These are phyloP conservation scores for Ogataea ganodermae DNA, from an alignment of 805 yeast genomes.

Conservation along the genomic window DNA sequence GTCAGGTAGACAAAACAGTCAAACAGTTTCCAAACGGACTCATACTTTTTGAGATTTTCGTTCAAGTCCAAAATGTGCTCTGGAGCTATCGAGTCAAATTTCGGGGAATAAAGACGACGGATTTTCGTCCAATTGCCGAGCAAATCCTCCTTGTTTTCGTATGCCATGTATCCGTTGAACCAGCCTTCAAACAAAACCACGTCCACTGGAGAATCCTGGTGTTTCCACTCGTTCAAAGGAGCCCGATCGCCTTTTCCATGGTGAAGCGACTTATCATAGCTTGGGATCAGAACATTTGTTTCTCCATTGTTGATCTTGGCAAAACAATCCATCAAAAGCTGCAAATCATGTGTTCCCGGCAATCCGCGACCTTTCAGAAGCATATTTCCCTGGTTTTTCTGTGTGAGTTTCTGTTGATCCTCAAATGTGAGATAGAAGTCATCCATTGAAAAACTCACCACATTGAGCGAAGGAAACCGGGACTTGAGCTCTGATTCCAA, in stretches of 20 bases:
- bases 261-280: slow-evolving; percentile 74
- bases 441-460: slow-evolving; percentile 71
- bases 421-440: slow-evolving; percentile 75
- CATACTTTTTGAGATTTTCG: slow-evolving; percentile 50
- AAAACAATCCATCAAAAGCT: slow-evolving; percentile 42
- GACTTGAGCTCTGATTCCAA: slow-evolving; percentile 38
- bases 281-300: slow-evolving; percentile 49
- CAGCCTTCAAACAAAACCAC: slow-evolving; percentile 88
- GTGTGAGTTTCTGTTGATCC: slow-evolving; percentile 55
- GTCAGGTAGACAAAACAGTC: slow-evolving; percentile 62
- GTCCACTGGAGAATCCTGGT: slow-evolving; percentile 45
- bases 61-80: slow-evolving; percentile 47
- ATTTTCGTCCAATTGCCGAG: slow-evolving; percentile 30
- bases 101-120: slow-evolving; percentile 18
- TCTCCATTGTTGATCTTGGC: slow-evolving; percentile 31
- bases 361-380: slow-evolving; percentile 77
- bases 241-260: slow-evolving; percentile 80
- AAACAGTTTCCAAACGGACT: slow-evolving; percentile 55
- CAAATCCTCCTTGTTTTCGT: slow-evolving; percentile 35
- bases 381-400: slow-evolving; percentile 37
- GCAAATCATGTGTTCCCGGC: slow-evolving; percentile 91
- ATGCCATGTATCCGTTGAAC: slow-evolving; percentile 76
- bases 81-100: slow-evolving; percentile 20
- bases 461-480: slow-evolving; percentile 38
- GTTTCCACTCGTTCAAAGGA: slow-evolving; percentile 41